Evolutionary conservation across 352 stramenopile species (phyloP), one percentile per base, ranked within the genome.

Genomic region (Plasmopara viticola): DNA sequence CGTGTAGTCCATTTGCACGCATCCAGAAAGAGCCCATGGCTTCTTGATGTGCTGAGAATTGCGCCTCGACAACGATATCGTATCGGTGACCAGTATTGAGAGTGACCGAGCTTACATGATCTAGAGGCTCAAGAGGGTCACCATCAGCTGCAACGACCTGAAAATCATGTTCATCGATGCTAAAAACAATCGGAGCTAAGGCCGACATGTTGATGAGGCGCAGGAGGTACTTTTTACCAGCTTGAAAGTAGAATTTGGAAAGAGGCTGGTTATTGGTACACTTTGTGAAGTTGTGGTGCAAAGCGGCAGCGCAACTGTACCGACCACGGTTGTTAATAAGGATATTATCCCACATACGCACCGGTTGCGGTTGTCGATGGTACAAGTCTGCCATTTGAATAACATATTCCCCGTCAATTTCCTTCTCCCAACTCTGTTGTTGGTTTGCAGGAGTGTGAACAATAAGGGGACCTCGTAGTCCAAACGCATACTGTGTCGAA

Each of bases 31-130:
- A 54, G 4, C 35, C 44, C 17, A 49, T 56, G 9, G 33, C 33
- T 14, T 38, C 33, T 1, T 30, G 25, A 12, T 18, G 37, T 7
- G 48, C 31, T 6, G 44, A 25, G 25, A 6, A 17, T 28, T 59
- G 51, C n/a, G 60, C 50, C 13, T 58, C 29, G 14, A 61, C 50
- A 8, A 68, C 20, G 14, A 64, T 10, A 35, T 68, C 60, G 39
- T 64, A 68, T 6, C 60, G 60, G n/a, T 68, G 60, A 8, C 55
- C 60, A n/a, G 31, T 38, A 7, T 68, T 68, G 14, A 64, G 49
- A 2, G 15, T 38, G 20, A 67, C 6, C 2, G 44, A 53, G 33
- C 49, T 68, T 18, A 63, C 51, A 10, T 45, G 31, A 1, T 56
- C 18, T 0, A 48, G 51, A 2, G 63, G 44, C 14, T 59, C 18